Base-by-base conservation (phyloP, 164 flowering plant species). In the Chimonanthus praecox region DNA sequence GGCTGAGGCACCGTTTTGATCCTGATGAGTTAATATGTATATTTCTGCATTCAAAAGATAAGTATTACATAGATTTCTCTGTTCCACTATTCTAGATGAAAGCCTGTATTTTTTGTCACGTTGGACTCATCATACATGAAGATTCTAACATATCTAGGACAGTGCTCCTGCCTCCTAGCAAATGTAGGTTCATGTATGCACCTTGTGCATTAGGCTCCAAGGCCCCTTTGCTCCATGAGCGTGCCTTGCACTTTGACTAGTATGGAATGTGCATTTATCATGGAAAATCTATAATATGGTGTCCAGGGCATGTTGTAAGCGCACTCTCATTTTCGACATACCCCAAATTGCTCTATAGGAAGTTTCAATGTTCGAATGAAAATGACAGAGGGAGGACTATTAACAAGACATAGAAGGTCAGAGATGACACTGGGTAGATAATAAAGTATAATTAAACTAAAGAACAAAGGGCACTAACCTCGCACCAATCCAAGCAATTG, bases 401-500 rank as follows among this genome's bases (percentile, higher is more conserved):
- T 9, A 0, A 54, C 16, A 54, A 54, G 60, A n/a, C 11, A 11
- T 13, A 54, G 60, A 10, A 8, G 16, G 16, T 54, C 60, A 15
- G 60, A 54, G 60, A 54, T 54, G 60, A 15, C 60, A 54, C 16
- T 11, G 16, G 16, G 16, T 13, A 54, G 16, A 11, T 54, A 54
- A 45, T 5, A 4, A 44, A 66, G 20, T 6, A 66, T 8, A 1
- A 65, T 8, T 7, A 4, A 70, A 6, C 4, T 6, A 50, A 63
- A 60, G 68, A 75, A 49, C 49, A 49, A 63, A 16, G 54, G 64
- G 71, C 33, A 61, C 82, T 70, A 67, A 92, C 94, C 96, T 88
- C 91, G 80, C 93, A 87, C 96, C 92, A 91, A 73, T 93, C 92
- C 71, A 87, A 84, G 87, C 93, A 91, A 85, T 93, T 90, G 72